Evolutionary conservation across 2,329 filamentous ascomycete species (phyloP), one percentile per base, ranked within the genome.

Genomic region (Verticillium tricorpus): DNA sequence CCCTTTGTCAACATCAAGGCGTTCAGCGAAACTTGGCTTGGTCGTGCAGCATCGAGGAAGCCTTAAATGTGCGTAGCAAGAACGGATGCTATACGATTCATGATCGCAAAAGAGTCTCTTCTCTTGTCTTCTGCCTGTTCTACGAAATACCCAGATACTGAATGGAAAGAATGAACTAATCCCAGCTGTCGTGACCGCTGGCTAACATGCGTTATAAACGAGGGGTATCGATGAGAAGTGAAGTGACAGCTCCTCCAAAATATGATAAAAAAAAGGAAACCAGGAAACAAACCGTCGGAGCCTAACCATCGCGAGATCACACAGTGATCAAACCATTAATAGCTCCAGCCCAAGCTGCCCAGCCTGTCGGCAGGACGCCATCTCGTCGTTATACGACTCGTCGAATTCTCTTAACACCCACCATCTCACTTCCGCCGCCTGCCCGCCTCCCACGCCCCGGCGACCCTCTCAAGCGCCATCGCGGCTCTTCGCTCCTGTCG

Each of bases 401-500:
- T 28, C 28, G 5, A 28, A 28, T 28, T 28, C 50, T 37, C 6
- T 45, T 50, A 19, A 19, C 31, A 52, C 45, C 7, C 61, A 31
- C 69, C 67, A 39, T 73, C 28, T 77, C 67, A 82, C 71, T 73
- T 77, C 76, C 76, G 84, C 74, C 72, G 79, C 77, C 72, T 82
- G 65, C 61, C 72, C 2, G 72, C 71, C 25, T 85, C 80, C 72
- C 79, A 79, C 57, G 81, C 79, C 15, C 75, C 76, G 28, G 88
- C 68, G 14, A 85, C 81, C 37, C 73, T 75, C 57, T 85, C 78
- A 64, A 88, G 71, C 5, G 80, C 77, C 71, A 74, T 80, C 14
- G 82, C 80, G 0, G 88, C 88, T 69, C 78, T 79, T 59, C 77
- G 75, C 74, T 92, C 89, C 58, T 80, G 77, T 71, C 77, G 80